Base-by-base conservation (phyloP, 345 rosid species). In the Brassica nigra region DNA sequence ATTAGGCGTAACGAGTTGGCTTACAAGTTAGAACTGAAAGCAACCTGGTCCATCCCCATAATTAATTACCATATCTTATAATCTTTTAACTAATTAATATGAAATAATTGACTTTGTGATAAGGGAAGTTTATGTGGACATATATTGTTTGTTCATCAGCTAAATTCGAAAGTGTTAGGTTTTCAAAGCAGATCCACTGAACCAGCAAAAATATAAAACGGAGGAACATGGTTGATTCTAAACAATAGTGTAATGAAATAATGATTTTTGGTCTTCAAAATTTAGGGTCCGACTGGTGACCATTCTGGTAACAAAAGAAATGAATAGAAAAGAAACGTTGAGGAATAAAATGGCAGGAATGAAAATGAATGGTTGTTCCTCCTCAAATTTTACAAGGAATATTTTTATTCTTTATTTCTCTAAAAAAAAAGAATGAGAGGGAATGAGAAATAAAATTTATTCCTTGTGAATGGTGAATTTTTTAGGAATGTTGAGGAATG, bases 1-100 rank as follows among this genome's bases (percentile, higher is more conserved):
- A 89, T 89, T 87, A 86, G 85, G 92, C 85, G 85, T 83, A 81
- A 78, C 86, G 73, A 76, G 75, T 71, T 52, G 84, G 67, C 78
- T 66, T 76, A 66, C 27, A 23, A 23, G 27, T 31, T 31, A 31
- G 31, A 78, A 78, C 69, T 62, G 70, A 58, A 76, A 66, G 69
- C 68, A 80, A 76, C 68, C 31, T 70, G 71, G 72, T 70, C 86
- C 84, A 81, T 62, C 64, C 8, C 62, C 69, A 58, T 66, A 29
- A 58, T 47, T 73, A 12, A 73, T 33, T 73, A 73, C 27, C 49
- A 73, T 73, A 58, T 66, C 57, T 59, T 55, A 11, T 65, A 5
- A 20, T 64, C 23, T 55, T 63, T 37, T 37, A 73, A 16, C 18
- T 42, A 5, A 33, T 58, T 18, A 8, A 73, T 67, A 42, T 59